Evolutionary conservation across 768 basidiomycete genomes (phyloP).

Genomic region (Mycena albidolilacea): DNA sequence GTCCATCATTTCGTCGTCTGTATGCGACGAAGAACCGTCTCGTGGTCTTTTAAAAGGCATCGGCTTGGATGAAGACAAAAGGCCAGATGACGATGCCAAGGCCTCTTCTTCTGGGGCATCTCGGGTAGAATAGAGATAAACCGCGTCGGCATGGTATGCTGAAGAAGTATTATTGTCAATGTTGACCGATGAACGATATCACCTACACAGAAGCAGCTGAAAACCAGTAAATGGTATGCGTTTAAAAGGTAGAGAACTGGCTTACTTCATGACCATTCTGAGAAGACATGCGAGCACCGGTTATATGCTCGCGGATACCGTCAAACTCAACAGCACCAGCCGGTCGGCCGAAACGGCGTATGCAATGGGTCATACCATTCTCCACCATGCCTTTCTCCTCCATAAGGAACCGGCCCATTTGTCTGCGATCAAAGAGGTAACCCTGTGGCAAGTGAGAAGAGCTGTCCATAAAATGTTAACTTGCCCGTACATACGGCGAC

Average conservation of each 20-base stretch:
- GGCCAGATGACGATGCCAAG: conserved; percentile 32
- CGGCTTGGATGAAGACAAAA: conserved; percentile 39
- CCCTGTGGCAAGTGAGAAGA: conserved; percentile 61
- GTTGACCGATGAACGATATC: conserved; percentile 10
- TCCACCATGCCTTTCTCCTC: conserved; percentile 80
- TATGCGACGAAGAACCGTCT: conserved; percentile 40
- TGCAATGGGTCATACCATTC: conserved; percentile 79
- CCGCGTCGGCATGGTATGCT: conserved; percentile 83
- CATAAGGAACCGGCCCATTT: conserved; percentile 70
- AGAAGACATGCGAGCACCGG: conserved; percentile 79
- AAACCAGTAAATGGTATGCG: conserved; percentile 7
- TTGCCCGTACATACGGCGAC: conserved; percentile 74
- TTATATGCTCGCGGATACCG: conserved; percentile 72
- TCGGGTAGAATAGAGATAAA: conserved; percentile 81
- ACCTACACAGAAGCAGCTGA: conserved; percentile 78
- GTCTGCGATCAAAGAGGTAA: conserved; percentile 87
- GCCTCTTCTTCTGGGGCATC: conserved; percentile 65
- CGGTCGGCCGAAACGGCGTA: conserved; percentile 81
- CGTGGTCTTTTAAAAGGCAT: conserved; percentile 38
- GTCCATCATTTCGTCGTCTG: conserved; percentile 48
- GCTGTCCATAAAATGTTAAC: conserved; percentile 1
- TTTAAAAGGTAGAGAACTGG: conserved; percentile 24
- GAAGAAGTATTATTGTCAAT: conserved; percentile 31
- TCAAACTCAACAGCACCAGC: conserved; percentile 41
- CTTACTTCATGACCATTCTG: conserved; percentile 84